Evolutionary conservation across 1,139 yeast genomes (phyloP), one percentile per base, ranked within the genome.

Genomic region (Suhomyces terraborum): DNA sequence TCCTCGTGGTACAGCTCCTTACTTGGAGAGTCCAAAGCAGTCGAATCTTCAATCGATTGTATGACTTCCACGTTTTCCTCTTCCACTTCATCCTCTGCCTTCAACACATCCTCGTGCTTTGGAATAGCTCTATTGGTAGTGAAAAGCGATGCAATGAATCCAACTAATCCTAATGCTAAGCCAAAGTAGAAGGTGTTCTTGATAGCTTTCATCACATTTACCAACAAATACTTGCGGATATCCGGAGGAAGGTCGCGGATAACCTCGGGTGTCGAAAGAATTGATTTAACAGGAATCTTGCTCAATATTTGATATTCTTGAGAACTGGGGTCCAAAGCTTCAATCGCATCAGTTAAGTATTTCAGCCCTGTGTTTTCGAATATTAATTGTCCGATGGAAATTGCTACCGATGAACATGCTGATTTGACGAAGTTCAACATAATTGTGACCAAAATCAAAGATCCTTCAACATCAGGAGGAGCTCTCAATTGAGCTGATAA

Each of bases 401-500:
- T 65, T 14, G 80, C 77, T 23, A 79, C 42, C 1, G 77, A 70
- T 16, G 80, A 80, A 28, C 79, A 81, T 8, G 69, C 40, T 2
- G 79, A 62, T 48, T 79, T 68, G 26, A 62, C 51, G 49, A 79
- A 77, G 48, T 74, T 75, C 37, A 73, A 49, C 45, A 75, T 66
- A 1, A 80, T 59, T 1, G 82, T 78, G 1, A 76, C 69, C 46
- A 77, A 52, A 38, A 80, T 74, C 34, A 75, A 62, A 0, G 79
- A 69, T 4, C 84, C 84, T 4, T 69, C 68, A 8, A 67, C 52
- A 22, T 65, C 53, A 21, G 67, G 69, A 2, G 86, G 85, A 1
- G 84, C 79, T 31, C 67, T 62, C 24, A 82, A 54, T 54, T 83
- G 88, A 6, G 76, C 70, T 12, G 80, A 62, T 17, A 83, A 55